Conservation (phyloP, 2,329 filamentous ascomycete species). For the Mariannaea elegans region DNA sequence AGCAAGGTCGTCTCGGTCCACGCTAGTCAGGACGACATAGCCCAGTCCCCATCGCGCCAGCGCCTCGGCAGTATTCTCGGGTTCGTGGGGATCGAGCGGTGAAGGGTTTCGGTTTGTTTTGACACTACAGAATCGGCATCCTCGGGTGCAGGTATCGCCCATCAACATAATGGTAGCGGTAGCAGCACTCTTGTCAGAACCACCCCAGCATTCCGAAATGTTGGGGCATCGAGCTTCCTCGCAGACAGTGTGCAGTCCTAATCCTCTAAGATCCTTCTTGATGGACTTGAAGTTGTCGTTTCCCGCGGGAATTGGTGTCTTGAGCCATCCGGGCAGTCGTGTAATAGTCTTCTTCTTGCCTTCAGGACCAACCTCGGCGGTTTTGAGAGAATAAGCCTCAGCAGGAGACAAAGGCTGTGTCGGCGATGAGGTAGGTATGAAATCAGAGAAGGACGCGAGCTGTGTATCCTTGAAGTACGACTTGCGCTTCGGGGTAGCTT, state of each 20-base stretch:
- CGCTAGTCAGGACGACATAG: constrained; percentile 92
- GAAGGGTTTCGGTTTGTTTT: constrained; percentile 82
- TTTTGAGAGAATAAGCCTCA: constrained; percentile 69
- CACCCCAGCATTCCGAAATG: constrained; percentile 98
- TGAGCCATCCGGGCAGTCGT: constrained; percentile 91
- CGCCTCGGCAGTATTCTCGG: constrained; percentile 95
- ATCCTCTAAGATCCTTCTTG: constrained; percentile 88
- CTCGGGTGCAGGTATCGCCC: constrained; percentile 97
- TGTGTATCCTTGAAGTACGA: constrained; percentile 69
- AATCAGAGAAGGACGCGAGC: constrained; percentile 67
- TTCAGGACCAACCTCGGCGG: constrained; percentile 70
- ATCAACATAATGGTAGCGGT: constrained; percentile 99
- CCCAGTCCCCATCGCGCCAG: constrained; percentile 92
- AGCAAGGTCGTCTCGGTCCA: constrained; percentile 90
- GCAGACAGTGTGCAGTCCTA: constrained; percentile 94
- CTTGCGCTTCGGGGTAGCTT: constrained; percentile 44
- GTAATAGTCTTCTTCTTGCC: constrained; percentile 72
- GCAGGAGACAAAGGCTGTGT: constrained; percentile 55
- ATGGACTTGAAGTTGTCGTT: constrained; percentile 90
- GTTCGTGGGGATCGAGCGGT: constrained; percentile 93
- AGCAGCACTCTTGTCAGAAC: constrained; percentile 84
- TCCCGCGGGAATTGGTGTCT: constrained; percentile 89
- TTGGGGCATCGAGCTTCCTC: constrained; percentile 98
- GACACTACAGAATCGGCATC: constrained; percentile 96
- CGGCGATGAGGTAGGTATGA: constrained; percentile 56